Percentiles rank a stretch among this genome's conserved stretches.
Evolutionary conservation across 805 yeast genomes (phyloP).

Genomic region (Schwanniomyces occidentalis): DNA sequence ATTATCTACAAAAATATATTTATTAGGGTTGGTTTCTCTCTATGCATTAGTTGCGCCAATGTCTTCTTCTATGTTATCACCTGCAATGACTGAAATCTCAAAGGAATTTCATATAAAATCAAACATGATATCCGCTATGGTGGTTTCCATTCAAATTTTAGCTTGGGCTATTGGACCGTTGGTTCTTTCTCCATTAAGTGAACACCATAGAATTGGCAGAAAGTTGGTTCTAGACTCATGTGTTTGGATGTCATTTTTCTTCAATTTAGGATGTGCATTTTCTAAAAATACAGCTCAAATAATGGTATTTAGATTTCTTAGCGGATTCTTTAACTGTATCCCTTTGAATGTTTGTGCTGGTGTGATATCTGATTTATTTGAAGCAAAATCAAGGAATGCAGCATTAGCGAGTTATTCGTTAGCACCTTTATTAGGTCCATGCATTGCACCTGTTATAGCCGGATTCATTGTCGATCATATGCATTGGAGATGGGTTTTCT

Average conservation of each 20-base stretch:
- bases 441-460: conserved; percentile 38
- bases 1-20: conserved; percentile 17
- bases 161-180: conserved; percentile 45
- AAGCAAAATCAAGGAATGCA: conserved; percentile 29
- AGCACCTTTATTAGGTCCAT: conserved; percentile 40
- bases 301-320: conserved; percentile 32
- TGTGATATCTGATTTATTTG: conserved; percentile 36
- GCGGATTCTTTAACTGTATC: conserved; percentile 40
- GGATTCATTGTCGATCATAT: conserved; percentile 33
- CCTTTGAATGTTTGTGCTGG: conserved; percentile 42
- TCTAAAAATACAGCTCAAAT: conserved; percentile 33
- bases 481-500: conserved; percentile 41
- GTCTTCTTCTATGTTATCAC: conserved; percentile 42
- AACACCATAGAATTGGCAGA: conserved; percentile 37
- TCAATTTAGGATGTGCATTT: conserved; percentile 39
- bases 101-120: conserved; percentile 29
- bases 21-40: conserved; percentile 29
- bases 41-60: conserved; percentile 42
- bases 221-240: conserved; percentile 31
- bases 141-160: conserved; percentile 36
- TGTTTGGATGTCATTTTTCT: conserved; percentile 33
- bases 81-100: conserved; percentile 31
- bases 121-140: conserved; percentile 25
- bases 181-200: conserved; percentile 40
- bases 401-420: conserved; percentile 39